These are phyloP conservation scores for Fusarium mangiferae DNA, from an alignment of 2,329 filamentous ascomycete species.

Conservation along the genomic window DNA sequence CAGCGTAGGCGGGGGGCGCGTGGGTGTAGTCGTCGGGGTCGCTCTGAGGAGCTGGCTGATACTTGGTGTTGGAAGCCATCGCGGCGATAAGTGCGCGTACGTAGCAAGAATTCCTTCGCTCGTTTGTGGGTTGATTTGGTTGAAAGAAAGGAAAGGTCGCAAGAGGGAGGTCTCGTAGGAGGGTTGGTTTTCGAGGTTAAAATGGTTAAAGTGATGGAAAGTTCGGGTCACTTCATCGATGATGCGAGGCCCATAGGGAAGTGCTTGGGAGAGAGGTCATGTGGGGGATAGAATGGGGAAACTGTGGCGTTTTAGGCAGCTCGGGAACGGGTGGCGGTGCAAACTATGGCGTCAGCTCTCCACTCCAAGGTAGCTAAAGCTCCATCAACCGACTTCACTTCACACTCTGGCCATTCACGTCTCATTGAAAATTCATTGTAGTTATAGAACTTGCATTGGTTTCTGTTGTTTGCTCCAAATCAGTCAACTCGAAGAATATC, in stretches of 20 bases:
- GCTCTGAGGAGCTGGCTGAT: conserved; percentile 82
- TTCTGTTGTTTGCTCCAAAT: neutral
- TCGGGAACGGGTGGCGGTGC: conserved; percentile 24
- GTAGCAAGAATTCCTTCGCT: neutral
- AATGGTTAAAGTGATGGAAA: conserved; percentile 23
- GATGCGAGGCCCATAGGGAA: conserved; percentile 35
- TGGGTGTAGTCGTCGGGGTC: conserved; percentile 87
- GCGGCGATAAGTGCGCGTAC: neutral
- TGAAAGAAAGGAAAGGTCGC: neutral
- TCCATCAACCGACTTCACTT: neutral
- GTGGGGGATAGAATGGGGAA: conserved; percentile 25
- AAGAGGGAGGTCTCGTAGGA: neutral
- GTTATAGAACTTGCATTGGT: neutral
- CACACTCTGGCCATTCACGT: neutral
- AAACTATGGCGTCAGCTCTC: conserved; percentile 34
- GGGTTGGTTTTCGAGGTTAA: conserved; percentile 11
- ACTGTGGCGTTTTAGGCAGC: conserved; percentile 39
- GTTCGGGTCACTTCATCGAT: conserved; percentile 32
- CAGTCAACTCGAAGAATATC: neutral
- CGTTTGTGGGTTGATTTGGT: neutral
- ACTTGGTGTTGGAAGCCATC: conserved; percentile 84
- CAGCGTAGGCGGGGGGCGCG: conserved; percentile 82
- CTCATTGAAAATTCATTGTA: too few species aligned
- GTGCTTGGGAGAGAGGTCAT: conserved; percentile 33
- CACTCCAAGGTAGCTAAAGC: neutral